phyloP scores from a whole-genome alignment of 106 monocot genomes.

The Xerophyta viscosa region DNA sequence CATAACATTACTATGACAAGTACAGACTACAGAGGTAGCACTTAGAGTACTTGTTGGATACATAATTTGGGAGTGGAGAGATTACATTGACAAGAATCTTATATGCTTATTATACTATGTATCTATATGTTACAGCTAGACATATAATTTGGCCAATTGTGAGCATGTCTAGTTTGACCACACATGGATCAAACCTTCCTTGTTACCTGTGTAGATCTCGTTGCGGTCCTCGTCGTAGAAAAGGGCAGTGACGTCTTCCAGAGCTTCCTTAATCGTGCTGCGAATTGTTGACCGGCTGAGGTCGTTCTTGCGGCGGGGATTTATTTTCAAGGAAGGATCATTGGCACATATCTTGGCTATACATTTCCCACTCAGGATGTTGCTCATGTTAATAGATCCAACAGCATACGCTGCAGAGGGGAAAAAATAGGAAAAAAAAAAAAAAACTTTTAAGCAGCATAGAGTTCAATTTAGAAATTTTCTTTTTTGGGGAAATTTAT shows the following conservation, averaged over 20 bases:
- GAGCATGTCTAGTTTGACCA: conserved; percentile 57
- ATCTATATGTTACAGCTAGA: not conserved
- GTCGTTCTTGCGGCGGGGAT: conserved; percentile 19
- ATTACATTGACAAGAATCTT: not conserved
- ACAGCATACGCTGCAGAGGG: conserved; percentile 20
- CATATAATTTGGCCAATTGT: not conserved
- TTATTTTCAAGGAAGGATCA: conserved; percentile 34
- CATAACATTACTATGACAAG: no score
- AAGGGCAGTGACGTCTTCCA: conserved; percentile 67
- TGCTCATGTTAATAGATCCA: conserved; percentile 76
- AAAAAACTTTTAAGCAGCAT: no score
- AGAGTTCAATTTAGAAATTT: not conserved
- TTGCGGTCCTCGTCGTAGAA: conserved; percentile 83
- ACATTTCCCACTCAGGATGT: conserved; percentile 57
- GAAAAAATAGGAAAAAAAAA: not conserved
- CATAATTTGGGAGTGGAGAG: no score
- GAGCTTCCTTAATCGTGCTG: conserved; percentile 53
- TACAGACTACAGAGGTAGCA: no score
- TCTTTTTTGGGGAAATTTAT: not conserved
- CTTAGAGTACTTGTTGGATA: no score
- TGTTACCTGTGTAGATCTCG: conserved; percentile 75
- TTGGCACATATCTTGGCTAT: conserved; percentile 50
- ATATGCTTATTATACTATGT: not conserved
- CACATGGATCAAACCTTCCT: conserved; percentile 62
- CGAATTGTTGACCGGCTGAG: conserved; percentile 21